Conservation (phyloP, 129 eudicot species). For the Helianthus tuberosus region DNA sequence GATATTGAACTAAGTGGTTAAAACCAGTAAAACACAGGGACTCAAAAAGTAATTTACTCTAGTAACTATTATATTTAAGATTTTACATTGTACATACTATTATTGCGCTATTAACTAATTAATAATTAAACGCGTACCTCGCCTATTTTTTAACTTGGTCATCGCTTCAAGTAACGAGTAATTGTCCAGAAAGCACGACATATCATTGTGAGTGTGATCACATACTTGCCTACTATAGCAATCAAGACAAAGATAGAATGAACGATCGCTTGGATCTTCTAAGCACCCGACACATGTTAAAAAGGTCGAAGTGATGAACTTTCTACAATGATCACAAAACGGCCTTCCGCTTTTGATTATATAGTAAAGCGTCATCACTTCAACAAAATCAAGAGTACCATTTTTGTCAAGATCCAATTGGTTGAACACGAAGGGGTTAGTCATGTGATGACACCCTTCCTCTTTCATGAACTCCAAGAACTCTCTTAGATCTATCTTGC, state of each 20-base stretch:
- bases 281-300: slow-evolving; percentile 46
- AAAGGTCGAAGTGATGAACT: slow-evolving; percentile 40
- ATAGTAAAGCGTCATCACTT: slow-evolving; percentile 48
- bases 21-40: no score
- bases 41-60: neutral
- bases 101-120: no score
- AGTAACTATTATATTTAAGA: neutral
- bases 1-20: no score
- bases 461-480: slow-evolving; percentile 41
- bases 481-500: slow-evolving; percentile 35
- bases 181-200: slow-evolving; percentile 42
- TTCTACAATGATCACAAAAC: slow-evolving; percentile 37
- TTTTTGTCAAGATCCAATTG: slow-evolving; percentile 35
- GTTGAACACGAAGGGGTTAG: slow-evolving; percentile 25
- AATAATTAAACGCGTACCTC: slow-evolving; percentile 7
- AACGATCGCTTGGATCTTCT: slow-evolving; percentile 6
- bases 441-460: slow-evolving; percentile 43
- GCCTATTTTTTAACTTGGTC: slow-evolving; percentile 10
- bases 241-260: slow-evolving; percentile 28
- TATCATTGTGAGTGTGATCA: slow-evolving; percentile 23
- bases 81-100: no score
- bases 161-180: slow-evolving; percentile 41
- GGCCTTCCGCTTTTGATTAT: slow-evolving; percentile 63
- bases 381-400: slow-evolving; percentile 46
- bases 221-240: slow-evolving; percentile 19